Evolutionary conservation across 2,329 filamentous ascomycete genomes (phyloP).

Genomic region (Gyromitra esculenta): DNA sequence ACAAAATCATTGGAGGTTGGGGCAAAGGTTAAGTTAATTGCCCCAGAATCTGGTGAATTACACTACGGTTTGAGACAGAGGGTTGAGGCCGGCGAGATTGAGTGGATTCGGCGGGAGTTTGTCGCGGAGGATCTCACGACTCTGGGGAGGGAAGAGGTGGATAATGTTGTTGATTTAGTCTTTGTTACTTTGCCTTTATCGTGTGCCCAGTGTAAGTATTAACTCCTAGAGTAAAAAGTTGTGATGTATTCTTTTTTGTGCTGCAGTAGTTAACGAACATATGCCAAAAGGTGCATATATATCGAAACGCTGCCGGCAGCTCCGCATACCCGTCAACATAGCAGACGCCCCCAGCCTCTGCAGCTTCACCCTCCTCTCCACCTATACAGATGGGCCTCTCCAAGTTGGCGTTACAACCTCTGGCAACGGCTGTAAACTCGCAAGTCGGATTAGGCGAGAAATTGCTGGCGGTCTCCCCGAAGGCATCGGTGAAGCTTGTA

Average conservation of each 20-base stretch:
- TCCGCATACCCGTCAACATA: slow-evolving; percentile 92
- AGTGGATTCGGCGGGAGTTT: slow-evolving; percentile 67
- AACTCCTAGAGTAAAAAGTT: slow-evolving; percentile 12
- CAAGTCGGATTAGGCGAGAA: slow-evolving; percentile 86
- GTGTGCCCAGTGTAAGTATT: slow-evolving; percentile 59
- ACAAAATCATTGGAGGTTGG: slow-evolving; percentile 81
- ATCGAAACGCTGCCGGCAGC: slow-evolving; percentile 76
- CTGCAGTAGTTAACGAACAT: slow-evolving; percentile 25
- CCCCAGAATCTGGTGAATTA: slow-evolving; percentile 71
- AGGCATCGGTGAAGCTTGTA: slow-evolving; percentile 79
- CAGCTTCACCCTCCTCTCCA: slow-evolving; percentile 83
- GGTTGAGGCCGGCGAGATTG: slow-evolving; percentile 62
- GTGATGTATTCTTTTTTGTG: slow-evolving; percentile 4
- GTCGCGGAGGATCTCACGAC: slow-evolving; percentile 70
- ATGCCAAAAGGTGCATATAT: slow-evolving; percentile 69
- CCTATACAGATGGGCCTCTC: slow-evolving; percentile 86
- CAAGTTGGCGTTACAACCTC: slow-evolving; percentile 97
- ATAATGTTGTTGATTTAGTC: slow-evolving; percentile 83
- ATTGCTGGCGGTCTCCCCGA: slow-evolving; percentile 81
- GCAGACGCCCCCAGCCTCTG: slow-evolving; percentile 86
- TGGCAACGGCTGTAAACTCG: slow-evolving; percentile 91
- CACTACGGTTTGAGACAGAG: slow-evolving; percentile 67
- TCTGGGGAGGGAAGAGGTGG: slow-evolving; percentile 82
- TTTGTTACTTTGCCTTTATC: slow-evolving; percentile 73
- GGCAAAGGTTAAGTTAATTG: slow-evolving; percentile 80